These are phyloP conservation scores for Metschnikowia lunata DNA, from an alignment of 805 yeast species.

Conservation along the genomic window DNA sequence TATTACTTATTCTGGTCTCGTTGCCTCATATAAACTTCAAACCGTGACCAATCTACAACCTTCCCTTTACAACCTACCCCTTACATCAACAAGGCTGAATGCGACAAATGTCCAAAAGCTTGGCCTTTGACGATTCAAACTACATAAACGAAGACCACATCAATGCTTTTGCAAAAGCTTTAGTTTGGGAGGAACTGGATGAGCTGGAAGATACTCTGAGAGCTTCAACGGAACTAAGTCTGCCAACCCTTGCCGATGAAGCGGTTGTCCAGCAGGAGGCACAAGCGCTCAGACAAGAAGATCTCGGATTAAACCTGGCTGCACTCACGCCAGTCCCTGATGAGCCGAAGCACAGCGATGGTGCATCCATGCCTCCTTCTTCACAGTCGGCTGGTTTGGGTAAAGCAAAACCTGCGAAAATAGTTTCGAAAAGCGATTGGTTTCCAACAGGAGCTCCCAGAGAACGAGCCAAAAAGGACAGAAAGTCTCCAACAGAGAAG, in stretches of 20 bases:
- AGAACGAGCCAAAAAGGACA: constrained; percentile 4
- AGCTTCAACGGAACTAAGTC: constrained; percentile 5
- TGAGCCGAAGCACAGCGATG: neutral
- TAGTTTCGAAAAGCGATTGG: constrained; percentile 26
- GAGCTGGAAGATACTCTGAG: constrained; percentile 6
- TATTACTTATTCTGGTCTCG: too few relatives aligned
- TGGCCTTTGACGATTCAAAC: constrained; percentile 21
- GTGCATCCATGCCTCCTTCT: neutral
- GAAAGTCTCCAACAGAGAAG: constrained; percentile 10
- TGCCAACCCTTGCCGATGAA: constrained; percentile 6
- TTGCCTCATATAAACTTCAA: too few relatives aligned
- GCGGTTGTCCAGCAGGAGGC: constrained; percentile 6
- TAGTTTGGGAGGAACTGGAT: constrained; percentile 34
- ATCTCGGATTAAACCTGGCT: constrained; percentile 7
- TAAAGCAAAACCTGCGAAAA: constrained; percentile 15
- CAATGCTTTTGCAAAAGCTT: constrained; percentile 37
- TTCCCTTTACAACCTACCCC: too few relatives aligned
- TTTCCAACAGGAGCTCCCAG: constrained; percentile 19
- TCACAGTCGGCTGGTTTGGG: neutral
- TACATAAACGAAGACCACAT: constrained; percentile 35
- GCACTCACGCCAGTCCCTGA: constrained; percentile 7
- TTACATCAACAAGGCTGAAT: too few relatives aligned
- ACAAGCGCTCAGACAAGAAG: constrained; percentile 1
- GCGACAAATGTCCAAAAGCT: neutral
- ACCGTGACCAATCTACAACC: too few relatives aligned